Evolutionary conservation across 495 filamentous ascomycete genomes (phyloP), one percentile per base, ranked within the genome.

Genomic region (Niebla homalea): DNA sequence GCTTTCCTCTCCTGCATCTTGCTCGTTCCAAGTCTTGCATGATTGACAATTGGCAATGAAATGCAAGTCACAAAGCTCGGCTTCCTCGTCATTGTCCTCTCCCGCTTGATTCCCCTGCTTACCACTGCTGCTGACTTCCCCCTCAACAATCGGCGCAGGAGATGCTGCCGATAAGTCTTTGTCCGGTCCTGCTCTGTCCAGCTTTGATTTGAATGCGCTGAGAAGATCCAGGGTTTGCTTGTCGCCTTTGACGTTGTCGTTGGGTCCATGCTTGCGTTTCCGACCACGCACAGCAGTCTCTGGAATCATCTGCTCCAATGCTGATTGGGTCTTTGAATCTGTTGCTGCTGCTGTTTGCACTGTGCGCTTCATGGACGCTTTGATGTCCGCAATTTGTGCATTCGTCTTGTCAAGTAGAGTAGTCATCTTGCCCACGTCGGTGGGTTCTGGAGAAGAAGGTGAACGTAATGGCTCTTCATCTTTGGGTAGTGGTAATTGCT

Each of bases 1-100:
- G 5, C 73, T 75, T 16, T 65, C 74, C 16, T 68, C 68, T 29
- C 69, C 70, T 20, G 36, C 51, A 12, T 48, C 52, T 7, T 69
- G 59, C 39, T 72, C 59, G 51, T 87, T 80, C 86, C 89, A 96
- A 1, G 80, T 72, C 44, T 77, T 72, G 65, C 92, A 99, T 35
- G 86, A 94, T 52, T 93, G 84, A 64, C 92, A 99, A 55, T 89
- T 82, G 7, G 82, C 82, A 57, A 97, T 89, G 68, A 95, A 95
- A 58, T 95, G 89, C 4, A 95, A 71, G 61, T 95, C 87, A 60
- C 89, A 95, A 15, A 93, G 69, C 37, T 73, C 71, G 0, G 74
- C 73, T 63, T 90, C 85, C 41, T 86, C 82, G 39, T 79, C 74
- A n/a, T 62, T 64, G 14, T 60, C 66, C 1, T 59, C 56, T 1